Evolutionary conservation across 176 grass and related monocot species (phyloP).

Genomic region (Hsuehochloa calcarea): DNA sequence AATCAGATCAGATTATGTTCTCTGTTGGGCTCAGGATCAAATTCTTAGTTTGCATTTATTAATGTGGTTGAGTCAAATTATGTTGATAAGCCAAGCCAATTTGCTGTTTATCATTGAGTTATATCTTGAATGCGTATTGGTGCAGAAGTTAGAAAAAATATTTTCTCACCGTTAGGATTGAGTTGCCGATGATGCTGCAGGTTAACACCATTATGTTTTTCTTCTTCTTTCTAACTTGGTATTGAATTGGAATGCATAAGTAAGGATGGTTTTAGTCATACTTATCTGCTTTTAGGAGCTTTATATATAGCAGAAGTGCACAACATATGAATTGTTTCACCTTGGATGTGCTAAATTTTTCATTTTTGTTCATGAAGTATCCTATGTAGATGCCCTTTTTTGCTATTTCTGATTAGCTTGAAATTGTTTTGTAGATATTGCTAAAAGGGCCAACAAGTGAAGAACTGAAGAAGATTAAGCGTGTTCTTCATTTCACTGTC

Average conservation of each 20-base stretch:
- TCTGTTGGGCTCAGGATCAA: neutral
- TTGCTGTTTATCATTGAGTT: neutral
- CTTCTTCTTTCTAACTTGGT: neutral
- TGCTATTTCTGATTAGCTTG: constrained; percentile 22
- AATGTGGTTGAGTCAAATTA: neutral
- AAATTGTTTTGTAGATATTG: constrained; percentile 70
- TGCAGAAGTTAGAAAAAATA: neutral
- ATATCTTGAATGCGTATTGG: neutral
- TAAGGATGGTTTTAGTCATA: neutral
- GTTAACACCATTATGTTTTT: constrained; percentile 5
- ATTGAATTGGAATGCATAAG: constrained; percentile 1
- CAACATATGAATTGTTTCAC: constrained; percentile 1
- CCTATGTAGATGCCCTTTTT: neutral
- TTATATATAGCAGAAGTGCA: neutral
- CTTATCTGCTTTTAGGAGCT: neutral
- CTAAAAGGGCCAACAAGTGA: constrained; percentile 78
- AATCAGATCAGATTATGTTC: constrained; percentile 20
- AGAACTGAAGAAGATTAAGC: constrained; percentile 91
- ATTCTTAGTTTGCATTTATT: neutral
- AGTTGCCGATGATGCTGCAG: neutral
- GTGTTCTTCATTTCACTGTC: constrained; percentile 75
- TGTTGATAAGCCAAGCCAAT: neutral
- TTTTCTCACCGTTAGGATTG: neutral
- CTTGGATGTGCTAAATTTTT: neutral
- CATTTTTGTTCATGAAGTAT: neutral